Base-by-base conservation (phyloP, 2,329 filamentous ascomycete genomes). In the Trichoderma asperellum region DNA sequence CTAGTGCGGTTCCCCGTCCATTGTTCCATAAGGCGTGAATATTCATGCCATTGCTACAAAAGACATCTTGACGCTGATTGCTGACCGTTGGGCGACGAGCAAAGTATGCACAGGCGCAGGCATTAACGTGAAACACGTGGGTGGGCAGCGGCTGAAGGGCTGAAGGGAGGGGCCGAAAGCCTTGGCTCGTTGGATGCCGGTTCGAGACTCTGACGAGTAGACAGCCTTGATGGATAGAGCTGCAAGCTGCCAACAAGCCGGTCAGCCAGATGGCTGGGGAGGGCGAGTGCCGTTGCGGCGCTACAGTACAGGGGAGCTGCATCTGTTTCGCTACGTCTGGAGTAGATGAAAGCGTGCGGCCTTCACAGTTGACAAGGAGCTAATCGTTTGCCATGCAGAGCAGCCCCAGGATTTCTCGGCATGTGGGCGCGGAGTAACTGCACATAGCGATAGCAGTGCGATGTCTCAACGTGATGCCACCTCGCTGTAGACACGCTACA, bases 231-330 rank as follows among this genome's bases (percentile, higher is more conserved):
- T 49, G n/a, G 21, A 24, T 12, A 5, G 47, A 24, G 1, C 24
- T 24, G 47, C 47, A 49, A 24, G 47, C 43, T 21, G 43, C 18
- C 5, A 34, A 40, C 11, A 16, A 53, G 32, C 40, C 59, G 56
- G 68, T 32, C 55, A 69, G 53, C 68, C 55, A 16, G 34, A 29
- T 1, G 29, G 60, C 58, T 55, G 68, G 68, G 32, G 35, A n/a
- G 49, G 56, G 27, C 43, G 66, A 68, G 18, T 57, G 37, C 63
- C 63, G 53, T 34, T 35, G n/a, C 40, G 12, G 35, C 55, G 24
- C 24, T 24, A 24, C 24, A 57, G 37, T 14, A 4, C 47, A 49
- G 47, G 47, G 47, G 47, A 49, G 47, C 32, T n/a, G 49, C 47
- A 49, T 56, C 29, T 56, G 52, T 32, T 56, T 56, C 27, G 52